Evolutionary conservation across 192 early-diverging fungal species (phyloP).

Genomic region (Paraglomus brasilianum): DNA sequence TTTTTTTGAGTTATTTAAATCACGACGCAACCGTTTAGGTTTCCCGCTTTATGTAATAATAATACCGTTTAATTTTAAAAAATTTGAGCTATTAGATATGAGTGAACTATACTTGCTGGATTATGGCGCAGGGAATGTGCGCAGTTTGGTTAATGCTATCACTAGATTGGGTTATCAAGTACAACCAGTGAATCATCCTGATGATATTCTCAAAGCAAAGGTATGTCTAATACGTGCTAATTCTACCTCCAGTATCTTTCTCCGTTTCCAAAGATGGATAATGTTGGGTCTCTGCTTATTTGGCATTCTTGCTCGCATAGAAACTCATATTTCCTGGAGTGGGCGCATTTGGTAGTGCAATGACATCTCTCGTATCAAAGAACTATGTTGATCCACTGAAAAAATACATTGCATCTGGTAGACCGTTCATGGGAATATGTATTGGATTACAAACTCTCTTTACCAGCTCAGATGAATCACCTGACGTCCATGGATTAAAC

Average conservation of each 20-base stretch:
- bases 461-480: constrained; percentile 87
- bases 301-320: constrained; percentile 37
- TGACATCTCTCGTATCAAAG: constrained; percentile 69
- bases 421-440: constrained; percentile 98
- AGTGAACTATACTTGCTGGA: constrained; percentile 80
- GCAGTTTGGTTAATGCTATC: constrained; percentile 94
- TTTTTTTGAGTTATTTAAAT: no score
- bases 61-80: neutral
- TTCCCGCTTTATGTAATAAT: no score
- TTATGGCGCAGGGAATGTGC: constrained; percentile 99
- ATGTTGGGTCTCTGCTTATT: neutral
- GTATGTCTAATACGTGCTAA: constrained; percentile 45
- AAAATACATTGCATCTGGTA: constrained; percentile 79
- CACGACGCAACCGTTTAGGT: no score
- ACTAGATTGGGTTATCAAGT: constrained; percentile 86
- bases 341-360: constrained; percentile 93
- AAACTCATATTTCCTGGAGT: constrained; percentile 99
- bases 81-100: constrained; percentile 36
- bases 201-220: constrained; percentile 88
- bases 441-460: constrained; percentile 97
- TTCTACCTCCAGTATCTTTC: neutral
- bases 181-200: constrained; percentile 65
- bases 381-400: constrained; percentile 81
- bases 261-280: neutral
- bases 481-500: constrained; percentile 76